A percentile compares a stretch with the other conserved stretches of the same genome.
Conservation (phyloP, 768 basidiomycete species). For the Xerocomus potaroensis region DNA sequence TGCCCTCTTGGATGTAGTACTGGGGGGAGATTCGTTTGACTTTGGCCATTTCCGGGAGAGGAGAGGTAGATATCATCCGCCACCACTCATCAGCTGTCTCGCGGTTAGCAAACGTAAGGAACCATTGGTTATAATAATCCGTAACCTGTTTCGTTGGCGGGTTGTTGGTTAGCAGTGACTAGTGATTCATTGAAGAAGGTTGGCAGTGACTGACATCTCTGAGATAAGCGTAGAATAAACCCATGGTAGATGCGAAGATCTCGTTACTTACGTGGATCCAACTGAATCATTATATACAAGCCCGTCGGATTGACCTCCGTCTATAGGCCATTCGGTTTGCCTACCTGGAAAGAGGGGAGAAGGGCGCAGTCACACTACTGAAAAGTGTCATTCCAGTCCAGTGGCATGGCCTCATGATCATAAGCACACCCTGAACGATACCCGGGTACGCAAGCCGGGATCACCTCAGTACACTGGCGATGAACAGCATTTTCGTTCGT, state of each 20-base stretch:
- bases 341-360: neutral
- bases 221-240: neutral
- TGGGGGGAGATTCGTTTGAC: too few relatives aligned
- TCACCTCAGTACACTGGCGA: too few relatives aligned
- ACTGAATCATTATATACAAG: neutral
- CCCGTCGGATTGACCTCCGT: neutral
- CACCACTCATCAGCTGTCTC: constrained; percentile 1
- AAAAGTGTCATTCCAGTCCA: neutral
- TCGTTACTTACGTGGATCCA: too few relatives aligned
- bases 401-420: neutral
- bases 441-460: too few relatives aligned
- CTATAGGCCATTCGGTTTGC: neutral
- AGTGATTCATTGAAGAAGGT: neutral
- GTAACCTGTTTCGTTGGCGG: neutral
- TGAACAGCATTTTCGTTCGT: too few relatives aligned
- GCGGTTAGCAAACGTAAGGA: constrained; percentile 19
- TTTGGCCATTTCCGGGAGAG: too few relatives aligned
- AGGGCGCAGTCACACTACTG: neutral
- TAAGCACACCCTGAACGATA: neutral
- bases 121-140: neutral
- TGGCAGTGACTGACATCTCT: neutral
- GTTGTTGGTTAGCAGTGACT: neutral
- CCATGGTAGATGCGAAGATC: neutral
- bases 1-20: too few relatives aligned
- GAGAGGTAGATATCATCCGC: too few relatives aligned